Conservation (phyloP, 1,284 basidiomycete genomes). For the Pseudozyma sp. region DNA sequence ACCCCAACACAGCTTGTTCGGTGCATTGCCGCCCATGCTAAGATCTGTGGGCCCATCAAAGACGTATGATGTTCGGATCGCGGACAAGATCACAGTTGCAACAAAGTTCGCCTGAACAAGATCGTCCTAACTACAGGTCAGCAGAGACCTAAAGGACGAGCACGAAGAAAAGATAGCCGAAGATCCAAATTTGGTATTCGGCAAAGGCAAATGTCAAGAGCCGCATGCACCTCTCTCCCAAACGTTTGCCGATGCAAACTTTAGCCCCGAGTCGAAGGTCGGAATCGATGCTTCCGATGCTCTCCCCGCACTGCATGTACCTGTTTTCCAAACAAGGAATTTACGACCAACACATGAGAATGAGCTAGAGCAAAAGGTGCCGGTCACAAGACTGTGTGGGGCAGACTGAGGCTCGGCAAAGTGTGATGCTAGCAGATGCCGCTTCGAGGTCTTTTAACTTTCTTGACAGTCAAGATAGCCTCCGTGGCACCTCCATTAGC, state of each 20-base stretch:
- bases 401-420: no score
- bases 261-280: neutral
- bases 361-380: neutral
- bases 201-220: neutral
- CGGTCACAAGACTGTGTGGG: neutral
- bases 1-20: neutral
- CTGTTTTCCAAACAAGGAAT: neutral
- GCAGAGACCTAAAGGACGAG: neutral
- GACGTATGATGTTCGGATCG: slow-evolving; percentile 1
- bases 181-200: neutral
- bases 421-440: no score
- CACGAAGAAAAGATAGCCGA: slow-evolving; percentile 9
- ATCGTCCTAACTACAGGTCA: neutral
- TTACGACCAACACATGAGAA: no score
- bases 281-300: neutral
- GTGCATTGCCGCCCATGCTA: neutral
- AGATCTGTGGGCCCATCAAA: neutral
- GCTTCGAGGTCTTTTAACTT: no score
- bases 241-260: slow-evolving; percentile 9
- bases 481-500: no score
- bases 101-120: no score
- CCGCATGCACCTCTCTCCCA: slow-evolving; percentile 14
- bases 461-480: no score
- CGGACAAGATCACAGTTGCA: neutral
- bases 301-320: slow-evolving; percentile 1